Base-by-base conservation (phyloP, 2,329 filamentous ascomycete species). In the Helminthosporium solani region DNA sequence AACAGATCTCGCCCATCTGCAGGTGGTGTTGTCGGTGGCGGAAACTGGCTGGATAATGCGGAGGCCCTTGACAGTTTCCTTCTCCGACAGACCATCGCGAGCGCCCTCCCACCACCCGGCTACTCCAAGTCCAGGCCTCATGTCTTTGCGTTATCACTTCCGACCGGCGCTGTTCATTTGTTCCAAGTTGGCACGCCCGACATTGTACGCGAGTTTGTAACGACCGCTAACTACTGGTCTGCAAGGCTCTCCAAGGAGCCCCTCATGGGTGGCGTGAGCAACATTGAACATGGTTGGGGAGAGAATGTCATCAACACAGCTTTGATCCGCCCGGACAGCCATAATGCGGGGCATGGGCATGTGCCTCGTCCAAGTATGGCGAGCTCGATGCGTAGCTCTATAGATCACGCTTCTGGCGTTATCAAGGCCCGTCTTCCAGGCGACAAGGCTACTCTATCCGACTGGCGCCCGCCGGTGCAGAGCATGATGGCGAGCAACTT, bases 11-110 rank as follows among this genome's bases (percentile, higher is more conserved):
- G 79, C 41, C 67, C 72, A 30, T 74, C 75, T 18, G 79, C 80
- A 8, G 84, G 82, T 11, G 82, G 85, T 21, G 80, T 87, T 6
- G 94, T 97, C 2, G 94, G 94, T 55, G 94, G 94, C 50, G 94
- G 94, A 19, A 97, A 99, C 69, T 99, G 94, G 94, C 92, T 92
- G 69, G 91, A 96, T 57, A 97, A 95, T 64, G 94, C 94, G 4
- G 90, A 95, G 54, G 89, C 85, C 54, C 78, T 96, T 8, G 91
- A 89, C 59, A 87, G 86, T 16, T 97, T 96, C 69, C 84, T 87
- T 34, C 82, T 99, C 7, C 83, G 91, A 16, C 91, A 97, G 68
- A 95, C 91, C 0, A 87, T 97, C 54, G 94, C 94, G 9, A 96
- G 90, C 45, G 84, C 87, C 0, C 80, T 99, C 12, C 94, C 94